Conservation (phyloP, 2,329 filamentous ascomycete species). For the Onygena corvina region DNA sequence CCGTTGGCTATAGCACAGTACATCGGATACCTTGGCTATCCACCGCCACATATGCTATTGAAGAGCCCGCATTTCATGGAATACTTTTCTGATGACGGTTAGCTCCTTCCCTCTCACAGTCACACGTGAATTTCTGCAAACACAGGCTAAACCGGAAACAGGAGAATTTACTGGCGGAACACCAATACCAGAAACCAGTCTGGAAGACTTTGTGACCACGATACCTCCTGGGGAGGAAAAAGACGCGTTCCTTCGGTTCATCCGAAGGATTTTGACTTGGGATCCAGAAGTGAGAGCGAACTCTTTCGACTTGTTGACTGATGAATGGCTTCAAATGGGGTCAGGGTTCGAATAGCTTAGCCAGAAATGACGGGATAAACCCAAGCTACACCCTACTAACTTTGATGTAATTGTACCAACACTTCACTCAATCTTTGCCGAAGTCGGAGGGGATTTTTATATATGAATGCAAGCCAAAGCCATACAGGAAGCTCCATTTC, state of each 20-base stretch:
- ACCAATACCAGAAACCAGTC: slow-evolving; percentile 15
- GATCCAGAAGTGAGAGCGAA: slow-evolving; percentile 17
- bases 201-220: slow-evolving; percentile 16
- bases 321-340: slow-evolving; percentile 22
- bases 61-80: slow-evolving; percentile 16
- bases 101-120: neutral
- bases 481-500: no score
- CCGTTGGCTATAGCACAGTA: slow-evolving; percentile 22
- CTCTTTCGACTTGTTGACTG: slow-evolving; percentile 15
- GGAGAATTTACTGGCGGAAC: slow-evolving; percentile 17
- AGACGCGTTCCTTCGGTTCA: slow-evolving; percentile 19
- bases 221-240: slow-evolving; percentile 20
- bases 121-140: neutral
- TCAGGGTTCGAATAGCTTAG: no score
- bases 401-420: no score
- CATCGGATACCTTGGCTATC: slow-evolving; percentile 21
- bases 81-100: slow-evolving; percentile 17
- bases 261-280: slow-evolving; percentile 21
- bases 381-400: no score
- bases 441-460: no score
- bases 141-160: slow-evolving; percentile 8
- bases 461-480: no score
- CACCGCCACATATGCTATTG: slow-evolving; percentile 18
- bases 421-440: no score
- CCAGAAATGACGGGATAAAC: no score